Evolutionary conservation across 495 filamentous ascomycete genomes (phyloP).

Genomic region (Penicillium mononematosum): DNA sequence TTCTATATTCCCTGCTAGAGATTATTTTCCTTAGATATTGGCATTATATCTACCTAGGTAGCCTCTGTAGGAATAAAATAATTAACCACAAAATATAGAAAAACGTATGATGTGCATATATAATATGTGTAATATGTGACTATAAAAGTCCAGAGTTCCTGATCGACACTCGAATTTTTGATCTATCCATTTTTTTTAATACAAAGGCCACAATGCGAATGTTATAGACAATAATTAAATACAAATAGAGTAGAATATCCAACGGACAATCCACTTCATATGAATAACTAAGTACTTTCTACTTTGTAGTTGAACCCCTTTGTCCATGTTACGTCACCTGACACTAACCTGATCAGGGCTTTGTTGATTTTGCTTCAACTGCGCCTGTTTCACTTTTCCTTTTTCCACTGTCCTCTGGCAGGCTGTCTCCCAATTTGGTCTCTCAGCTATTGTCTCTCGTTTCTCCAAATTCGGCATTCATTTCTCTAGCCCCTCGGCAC

Average conservation of each 20-base stretch:
- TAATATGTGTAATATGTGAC: neutral
- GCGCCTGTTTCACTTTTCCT: slow-evolving; percentile 19
- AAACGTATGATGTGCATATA: neutral
- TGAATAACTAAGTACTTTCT: too few species aligned
- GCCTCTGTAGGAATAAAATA: neutral
- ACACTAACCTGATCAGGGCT: slow-evolving; percentile 25
- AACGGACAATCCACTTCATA: neutral
- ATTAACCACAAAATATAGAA: neutral
- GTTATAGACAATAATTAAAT: neutral
- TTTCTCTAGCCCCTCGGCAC: slow-evolving; percentile 2
- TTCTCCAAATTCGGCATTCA: slow-evolving; percentile 13
- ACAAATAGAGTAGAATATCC: neutral
- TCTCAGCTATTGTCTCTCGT: slow-evolving; percentile 11
- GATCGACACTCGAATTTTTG: slow-evolving; percentile 14
- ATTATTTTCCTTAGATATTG: neutral
- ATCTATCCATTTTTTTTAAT: slow-evolving; percentile 5
- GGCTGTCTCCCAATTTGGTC: slow-evolving; percentile 17
- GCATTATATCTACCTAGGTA: neutral
- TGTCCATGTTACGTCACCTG: slow-evolving; percentile 29
- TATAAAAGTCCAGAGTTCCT: slow-evolving; percentile 5
- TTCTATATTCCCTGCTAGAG: too few species aligned
- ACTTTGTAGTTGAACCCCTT: neutral
- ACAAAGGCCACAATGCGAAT: neutral
- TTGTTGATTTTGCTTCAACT: slow-evolving; percentile 35
- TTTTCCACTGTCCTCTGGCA: slow-evolving; percentile 30